phyloP scores from a whole-genome alignment of 805 yeast genomes.

The Yarrowia bubula region DNA sequence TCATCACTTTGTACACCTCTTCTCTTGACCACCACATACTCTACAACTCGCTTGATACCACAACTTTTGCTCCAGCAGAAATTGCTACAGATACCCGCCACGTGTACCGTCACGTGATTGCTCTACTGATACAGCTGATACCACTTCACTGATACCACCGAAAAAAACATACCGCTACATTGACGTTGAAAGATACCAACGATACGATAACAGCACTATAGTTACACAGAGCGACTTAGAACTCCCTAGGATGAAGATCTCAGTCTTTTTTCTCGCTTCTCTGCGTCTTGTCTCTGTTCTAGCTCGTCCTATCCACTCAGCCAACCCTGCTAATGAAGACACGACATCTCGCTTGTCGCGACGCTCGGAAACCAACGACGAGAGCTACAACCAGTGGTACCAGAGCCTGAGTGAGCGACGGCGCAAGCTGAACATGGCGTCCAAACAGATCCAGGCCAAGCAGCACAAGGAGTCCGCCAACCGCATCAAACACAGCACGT shows the following conservation, averaged over 20 bases:
- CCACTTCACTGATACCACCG: too few relatives aligned
- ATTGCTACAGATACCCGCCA: too few relatives aligned
- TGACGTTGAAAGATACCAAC: too few relatives aligned
- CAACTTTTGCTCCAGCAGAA: too few relatives aligned
- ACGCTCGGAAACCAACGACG: not conserved
- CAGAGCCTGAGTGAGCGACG: slow-evolving; percentile 16
- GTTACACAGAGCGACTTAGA: not conserved
- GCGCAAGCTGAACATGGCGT: slow-evolving; percentile 39
- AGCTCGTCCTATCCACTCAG: not conserved
- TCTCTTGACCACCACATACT: not conserved
- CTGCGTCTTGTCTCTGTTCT: not conserved
- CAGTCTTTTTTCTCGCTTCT: not conserved
- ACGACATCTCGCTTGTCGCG: not conserved
- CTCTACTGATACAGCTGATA: too few relatives aligned
- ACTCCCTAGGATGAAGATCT: not conserved
- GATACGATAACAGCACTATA: too few relatives aligned
- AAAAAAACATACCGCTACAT: too few relatives aligned
- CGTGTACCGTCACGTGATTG: too few relatives aligned
- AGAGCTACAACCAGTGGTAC: slow-evolving; percentile 21
- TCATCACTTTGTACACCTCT: not conserved
- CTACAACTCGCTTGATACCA: too few relatives aligned
- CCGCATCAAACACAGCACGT: slow-evolving; percentile 17
- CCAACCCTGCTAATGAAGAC: not conserved
- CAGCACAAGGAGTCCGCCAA: slow-evolving; percentile 45
- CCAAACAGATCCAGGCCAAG: slow-evolving; percentile 61